Base-by-base conservation (phyloP, 2,329 filamentous ascomycete species). In the Aureobasidium melanogenum region DNA sequence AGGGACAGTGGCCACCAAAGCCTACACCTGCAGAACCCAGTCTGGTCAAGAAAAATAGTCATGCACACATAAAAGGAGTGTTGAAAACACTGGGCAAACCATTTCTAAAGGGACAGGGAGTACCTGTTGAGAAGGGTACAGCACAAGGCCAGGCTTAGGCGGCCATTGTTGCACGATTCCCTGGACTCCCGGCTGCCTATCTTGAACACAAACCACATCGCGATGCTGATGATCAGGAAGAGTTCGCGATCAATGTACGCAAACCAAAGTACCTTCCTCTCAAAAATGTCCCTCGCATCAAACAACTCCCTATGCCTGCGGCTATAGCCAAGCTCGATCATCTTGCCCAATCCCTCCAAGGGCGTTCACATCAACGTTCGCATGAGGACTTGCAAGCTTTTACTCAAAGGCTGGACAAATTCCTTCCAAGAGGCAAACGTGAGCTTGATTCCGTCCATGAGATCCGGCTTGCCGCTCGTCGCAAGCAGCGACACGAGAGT, bases 1-100 rank as follows among this genome's bases (percentile, higher is more conserved):
- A 94, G 68, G 92, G 91, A 17, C 90, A 96, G 73, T 97, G 93
- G 93, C 92, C 93, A 5, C 90, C 89, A 1, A 84, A 83, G 66
- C 72, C 80, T 0, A 76, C 76, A 19, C 69, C 80, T 50, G 67
- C 78, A 48, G 77, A 82, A 69, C 72, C 79, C 64, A 75, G 75
- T 47, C 71, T 75, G 6, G 69, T 65, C 17, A 71, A 69, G 38
- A 67, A 65, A 22, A 52, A 47, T 14, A 36, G 44, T 39, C 58
- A 66, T 43, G 41, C 65, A 65, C 26, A 67, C 66, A 61, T 79
- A 10, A 75, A 74, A 64, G 72, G 74, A 58, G 74, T 77, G 1
- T 72, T 80, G 7, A 77, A 32, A 76, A 41, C 74, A 73, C 38
- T 80, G 7, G 76, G 73, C 61, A 75, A 73, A 62, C 77, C 78